Evolutionary conservation across 495 filamentous ascomycete genomes (phyloP), one percentile per base, ranked within the genome.

Genomic region (Aspergillus saccharolyticus): DNA sequence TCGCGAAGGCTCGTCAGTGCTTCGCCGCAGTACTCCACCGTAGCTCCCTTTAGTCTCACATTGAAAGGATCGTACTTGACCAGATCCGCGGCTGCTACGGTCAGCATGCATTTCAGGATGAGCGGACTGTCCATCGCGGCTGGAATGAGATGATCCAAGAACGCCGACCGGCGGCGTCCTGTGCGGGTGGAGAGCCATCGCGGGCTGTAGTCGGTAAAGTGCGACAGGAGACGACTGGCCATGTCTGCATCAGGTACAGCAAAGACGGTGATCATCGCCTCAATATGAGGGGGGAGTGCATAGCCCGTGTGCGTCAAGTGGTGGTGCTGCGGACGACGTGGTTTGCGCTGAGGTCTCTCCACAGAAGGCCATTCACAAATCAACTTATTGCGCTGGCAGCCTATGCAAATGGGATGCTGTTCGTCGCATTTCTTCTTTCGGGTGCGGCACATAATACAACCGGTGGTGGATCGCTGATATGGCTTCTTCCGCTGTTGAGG

Each of bases 311-410:
- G 42, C 3, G 16, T 30, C 8, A 53, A 52, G 3, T 25, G 45
- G 12, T 42, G 59, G 19, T 54, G 42, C 46, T 44, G 58, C 19
- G 52, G 45, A 3, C 14, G 44, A 3, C 19, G 39, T 1, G 49
- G 39, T 4, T 42, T 21, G 9, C 14, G 44, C 5, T 17, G 39
- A 1, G 49, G 39, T 2, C 39, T n/a, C 4, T 52, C 53, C 17
- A 0, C 46, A 6, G 52, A 43, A 9, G 55, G 50, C 64, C 64
- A 66, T 25, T 56, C 25, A 51, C 65, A 66, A 75, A 67, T 0
- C 66, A 79, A 21, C 71, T 75, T 56, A 66, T 74, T 57, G 62
- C 73, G 18, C 63, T 74, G n/a, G 71, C 80, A 42, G 19, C 58
- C 4, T 1, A 3, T 33, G 17, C 59, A 61, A 8, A 19, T 43